A percentile compares a stretch with the other conserved stretches of the same genome.
These are phyloP conservation scores for Sparassis latifolia DNA, from an alignment of 1,284 basidiomycete species.

Conservation along the genomic window DNA sequence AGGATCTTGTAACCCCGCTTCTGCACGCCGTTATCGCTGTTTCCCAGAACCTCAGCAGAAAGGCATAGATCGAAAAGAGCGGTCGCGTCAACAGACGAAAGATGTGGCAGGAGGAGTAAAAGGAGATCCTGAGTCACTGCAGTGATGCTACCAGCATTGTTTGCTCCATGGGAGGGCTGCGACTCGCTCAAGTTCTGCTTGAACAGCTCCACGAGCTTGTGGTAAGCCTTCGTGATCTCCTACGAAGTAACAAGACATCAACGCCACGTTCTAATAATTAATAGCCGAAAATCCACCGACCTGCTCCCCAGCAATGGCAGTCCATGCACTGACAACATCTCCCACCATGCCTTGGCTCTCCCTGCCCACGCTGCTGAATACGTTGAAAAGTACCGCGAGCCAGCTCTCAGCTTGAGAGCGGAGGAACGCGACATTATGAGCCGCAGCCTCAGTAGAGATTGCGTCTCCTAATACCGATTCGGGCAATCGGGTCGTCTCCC, in stretches of 20 bases:
- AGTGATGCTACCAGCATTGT: conserved; percentile 46
- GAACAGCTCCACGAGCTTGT: conserved; percentile 75
- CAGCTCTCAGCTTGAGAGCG: conserved; percentile 83
- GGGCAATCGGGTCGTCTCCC: conserved; percentile 27
- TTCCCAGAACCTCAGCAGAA: conserved; percentile 54
- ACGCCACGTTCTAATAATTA: not conserved
- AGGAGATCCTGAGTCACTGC: conserved; percentile 90
- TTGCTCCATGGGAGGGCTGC: conserved; percentile 29
- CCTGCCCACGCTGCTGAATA: conserved; percentile 81
- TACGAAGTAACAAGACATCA: conserved; percentile 17
- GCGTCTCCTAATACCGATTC: conserved; percentile 28
- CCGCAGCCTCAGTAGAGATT: conserved; percentile 50
- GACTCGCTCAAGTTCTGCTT: conserved; percentile 55
- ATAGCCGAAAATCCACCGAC: conserved; percentile 31
- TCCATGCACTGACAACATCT: conserved; percentile 85
- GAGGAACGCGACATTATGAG: conserved; percentile 69
- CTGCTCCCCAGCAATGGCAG: conserved; percentile 70
- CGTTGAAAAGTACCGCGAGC: conserved; percentile 93
- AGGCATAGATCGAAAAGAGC: conserved; percentile 63
- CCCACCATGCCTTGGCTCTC: conserved; percentile 83
- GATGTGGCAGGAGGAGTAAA: conserved; percentile 75
- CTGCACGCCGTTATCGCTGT: conserved; percentile 84
- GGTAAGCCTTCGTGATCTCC: conserved; percentile 79
- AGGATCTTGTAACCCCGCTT: conserved; percentile 94
- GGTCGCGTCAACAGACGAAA: conserved; percentile 55